A percentile compares a stretch with the other conserved stretches of the same genome.
Evolutionary conservation across 2,329 filamentous ascomycete species (phyloP).

Genomic region (Uncinocarpus reesii): DNA sequence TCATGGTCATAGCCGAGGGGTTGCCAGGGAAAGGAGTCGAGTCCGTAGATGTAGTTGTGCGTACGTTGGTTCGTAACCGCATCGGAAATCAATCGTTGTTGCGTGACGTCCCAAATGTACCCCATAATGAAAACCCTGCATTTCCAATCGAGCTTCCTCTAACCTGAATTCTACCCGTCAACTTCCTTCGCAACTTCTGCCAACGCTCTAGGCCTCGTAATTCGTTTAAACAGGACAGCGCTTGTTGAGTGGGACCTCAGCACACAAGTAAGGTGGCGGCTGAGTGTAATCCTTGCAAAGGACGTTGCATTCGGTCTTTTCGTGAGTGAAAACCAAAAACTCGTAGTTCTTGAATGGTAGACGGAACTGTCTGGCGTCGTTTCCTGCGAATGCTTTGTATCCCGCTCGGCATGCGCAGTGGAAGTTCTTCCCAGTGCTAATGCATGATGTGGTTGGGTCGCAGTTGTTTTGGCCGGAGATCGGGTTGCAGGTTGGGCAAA

Average conservation of each 20-base stretch:
- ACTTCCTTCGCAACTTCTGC: neutral
- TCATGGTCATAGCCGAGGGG: no score
- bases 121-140: neutral
- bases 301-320: conserved; percentile 29
- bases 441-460: conserved; percentile 37
- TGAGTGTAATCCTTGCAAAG: conserved; percentile 29
- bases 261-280: conserved; percentile 26
- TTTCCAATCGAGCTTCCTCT: neutral
- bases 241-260: conserved; percentile 27
- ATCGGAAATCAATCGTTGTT: neutral
- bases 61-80: neutral
- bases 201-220: neutral
- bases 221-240: conserved; percentile 23
- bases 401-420: conserved; percentile 36
- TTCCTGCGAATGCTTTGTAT: conserved; percentile 26
- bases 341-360: conserved; percentile 31
- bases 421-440: conserved; percentile 33
- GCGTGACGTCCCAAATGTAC: neutral
- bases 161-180: neutral
- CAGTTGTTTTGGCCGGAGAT: conserved; percentile 33
- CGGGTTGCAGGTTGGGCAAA: conserved; percentile 33
- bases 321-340: conserved; percentile 32
- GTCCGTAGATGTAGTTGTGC: no score
- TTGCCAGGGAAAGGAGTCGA: no score
- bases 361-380: conserved; percentile 26